phyloP scores from a whole-genome alignment of 768 basidiomycete species.

The Jaapia argillacea region DNA sequence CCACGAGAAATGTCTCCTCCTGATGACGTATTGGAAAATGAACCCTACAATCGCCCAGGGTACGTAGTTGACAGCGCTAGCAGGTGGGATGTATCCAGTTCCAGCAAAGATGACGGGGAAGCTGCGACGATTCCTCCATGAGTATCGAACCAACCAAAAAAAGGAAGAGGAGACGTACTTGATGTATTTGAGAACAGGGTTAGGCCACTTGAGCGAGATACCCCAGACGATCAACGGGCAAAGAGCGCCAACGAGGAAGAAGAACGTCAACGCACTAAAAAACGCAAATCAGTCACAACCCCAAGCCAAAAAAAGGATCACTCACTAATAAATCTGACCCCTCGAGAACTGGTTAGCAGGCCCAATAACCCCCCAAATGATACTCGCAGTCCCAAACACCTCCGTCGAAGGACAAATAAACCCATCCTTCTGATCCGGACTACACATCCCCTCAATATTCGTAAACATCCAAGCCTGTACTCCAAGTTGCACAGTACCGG shows the following conservation, averaged over 20 bases:
- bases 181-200: slow-evolving; percentile 14
- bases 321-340: slow-evolving; percentile 28
- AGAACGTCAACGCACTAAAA: slow-evolving; percentile 26
- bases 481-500: slow-evolving; percentile 64
- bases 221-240: slow-evolving; percentile 24
- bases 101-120: slow-evolving; percentile 33
- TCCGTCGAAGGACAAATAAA: slow-evolving; percentile 65
- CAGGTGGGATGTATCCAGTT: slow-evolving; percentile 30
- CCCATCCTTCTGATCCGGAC: slow-evolving; percentile 38
- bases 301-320: too few relatives aligned
- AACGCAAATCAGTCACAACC: slow-evolving; percentile 7
- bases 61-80: slow-evolving; percentile 30
- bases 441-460: slow-evolving; percentile 56
- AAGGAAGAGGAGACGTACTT: slow-evolving; percentile 3
- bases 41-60: slow-evolving; percentile 26
- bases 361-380: slow-evolving; percentile 46
- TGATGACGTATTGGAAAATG: slow-evolving; percentile 27
- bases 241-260: slow-evolving; percentile 34
- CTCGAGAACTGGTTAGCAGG: slow-evolving; percentile 24
- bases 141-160: neutral
- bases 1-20: slow-evolving; percentile 26
- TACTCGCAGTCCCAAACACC: slow-evolving; percentile 71
- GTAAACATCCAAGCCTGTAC: slow-evolving; percentile 75
- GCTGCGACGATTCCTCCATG: too few relatives aligned
- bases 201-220: slow-evolving; percentile 22